Evolutionary conservation across 805 yeast genomes (phyloP), one percentile per base, ranked within the genome.

Genomic region (Kazachstania martiniae): DNA sequence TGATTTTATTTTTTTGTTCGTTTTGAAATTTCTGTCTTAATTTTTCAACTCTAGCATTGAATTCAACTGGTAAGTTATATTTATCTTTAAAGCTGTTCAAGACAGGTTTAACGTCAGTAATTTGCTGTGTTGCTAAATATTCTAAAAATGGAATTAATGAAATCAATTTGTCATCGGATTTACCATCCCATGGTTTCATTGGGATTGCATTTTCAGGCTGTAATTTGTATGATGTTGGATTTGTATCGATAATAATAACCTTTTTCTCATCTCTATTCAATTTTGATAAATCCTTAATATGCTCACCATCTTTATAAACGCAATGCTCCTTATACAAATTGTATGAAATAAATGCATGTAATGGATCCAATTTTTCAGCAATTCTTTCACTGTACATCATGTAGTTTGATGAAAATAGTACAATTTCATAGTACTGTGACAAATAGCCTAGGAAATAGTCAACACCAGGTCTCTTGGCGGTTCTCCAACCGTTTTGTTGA

Each of bases 381-480:
- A 85, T 73, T 46, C 71, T 78, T 51, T 87, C 95, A 36, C 86
- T 74, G 56, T 80, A 80, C 67, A 81, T 79, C 75, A 77, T 78
- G 48, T 81, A 79, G 55, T 83, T 83, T 39, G 86, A 76, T 21
- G 89, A 74, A 56, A 91, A 91, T 29, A 93, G 63, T 33, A 91
- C 97, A 54, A 91, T 78, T 64, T 91, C 99, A 61, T 89, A 91
- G 66, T 86, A 89, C 62, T 84, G 94, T 6, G 95, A 82, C 47
- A 91, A 66, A 61, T 91, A 91, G 18, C 94, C 95, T 54, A 91
- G 65, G 63, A 91, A 91, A 66, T 91, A 91, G 59, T 93, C 98
- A 39, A 85, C 77, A 41, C 98, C 99, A 21, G 98, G 97, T 65
- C 99, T 84, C 68, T 91, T 91, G 19, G 95, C 97, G 12, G 96